These are phyloP conservation scores for Lactifluus subvellereus DNA, from an alignment of 768 basidiomycete genomes.

Conservation along the genomic window DNA sequence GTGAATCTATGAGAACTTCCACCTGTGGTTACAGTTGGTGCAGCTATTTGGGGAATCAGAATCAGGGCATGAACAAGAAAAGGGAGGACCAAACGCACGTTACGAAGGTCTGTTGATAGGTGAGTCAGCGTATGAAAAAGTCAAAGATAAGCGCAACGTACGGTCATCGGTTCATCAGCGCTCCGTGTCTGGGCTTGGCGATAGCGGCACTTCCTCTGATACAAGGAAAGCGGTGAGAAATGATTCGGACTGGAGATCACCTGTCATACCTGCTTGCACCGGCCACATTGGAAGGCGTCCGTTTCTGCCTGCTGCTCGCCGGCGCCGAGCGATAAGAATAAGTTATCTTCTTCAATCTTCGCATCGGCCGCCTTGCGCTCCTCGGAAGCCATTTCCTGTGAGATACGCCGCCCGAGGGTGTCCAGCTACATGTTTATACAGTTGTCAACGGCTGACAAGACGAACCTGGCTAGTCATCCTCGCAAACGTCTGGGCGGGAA, in stretches of 20 bases:
- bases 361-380: constrained; percentile 80
- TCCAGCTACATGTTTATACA: background rate
- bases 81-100: constrained; percentile 45
- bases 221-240: constrained; percentile 6
- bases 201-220: constrained; percentile 78
- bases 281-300: constrained; percentile 92
- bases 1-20: constrained; percentile 54
- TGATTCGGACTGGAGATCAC: background rate
- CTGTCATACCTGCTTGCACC: constrained; percentile 79
- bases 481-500: constrained; percentile 62
- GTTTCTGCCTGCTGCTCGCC: constrained; percentile 91
- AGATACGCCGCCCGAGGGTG: background rate
- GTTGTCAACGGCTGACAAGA: background rate
- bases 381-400: constrained; percentile 92
- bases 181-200: constrained; percentile 96
- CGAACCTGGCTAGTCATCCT: constrained; percentile 78
- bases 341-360: constrained; percentile 77
- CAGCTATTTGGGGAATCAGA: constrained; percentile 38
- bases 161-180: constrained; percentile 98
- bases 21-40: constrained; percentile 61
- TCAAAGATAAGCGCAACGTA: constrained; percentile 35
- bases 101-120: constrained; percentile 65
- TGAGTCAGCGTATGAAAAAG: constrained; percentile 15
- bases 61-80: constrained; percentile 6
- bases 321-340: constrained; percentile 88